phyloP scores from a whole-genome alignment of 73 alveolate genomes.

The Paramecium pentaurelia region DNA sequence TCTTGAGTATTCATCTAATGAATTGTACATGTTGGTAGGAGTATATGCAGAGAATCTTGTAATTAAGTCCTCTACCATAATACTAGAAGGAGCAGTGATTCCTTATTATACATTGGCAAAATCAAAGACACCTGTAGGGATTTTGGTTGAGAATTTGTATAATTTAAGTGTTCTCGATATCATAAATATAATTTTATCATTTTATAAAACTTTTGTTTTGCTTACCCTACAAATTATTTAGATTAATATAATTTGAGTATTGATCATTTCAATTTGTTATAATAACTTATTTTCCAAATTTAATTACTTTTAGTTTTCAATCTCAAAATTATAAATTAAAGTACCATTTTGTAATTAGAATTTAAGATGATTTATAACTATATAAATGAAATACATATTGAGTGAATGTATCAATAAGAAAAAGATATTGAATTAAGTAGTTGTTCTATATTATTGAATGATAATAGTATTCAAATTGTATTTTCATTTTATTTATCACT shows the following conservation, averaged over 20 bases:
- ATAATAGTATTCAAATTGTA: not conserved
- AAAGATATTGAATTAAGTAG: not conserved
- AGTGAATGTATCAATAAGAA: not conserved
- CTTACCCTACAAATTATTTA: not conserved
- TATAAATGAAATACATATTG: not conserved
- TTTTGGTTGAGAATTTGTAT: not conserved
- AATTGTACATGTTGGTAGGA: conserved; percentile 47
- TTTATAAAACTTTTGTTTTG: not conserved
- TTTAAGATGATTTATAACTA: not conserved
- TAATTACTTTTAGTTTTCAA: not conserved
- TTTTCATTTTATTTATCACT: not conserved
- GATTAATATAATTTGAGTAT: not conserved
- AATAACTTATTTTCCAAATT: not conserved
- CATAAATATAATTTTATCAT: conserved; percentile 3
- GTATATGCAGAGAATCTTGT: conserved; percentile 43
- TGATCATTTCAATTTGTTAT: not conserved
- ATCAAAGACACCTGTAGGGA: conserved; percentile 12
- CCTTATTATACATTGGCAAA: not conserved
- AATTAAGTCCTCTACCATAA: conserved; percentile 8
- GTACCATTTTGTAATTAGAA: not conserved
- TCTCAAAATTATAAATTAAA: not conserved
- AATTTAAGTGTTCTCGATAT: not conserved
- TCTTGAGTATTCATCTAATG: conserved; percentile 57
- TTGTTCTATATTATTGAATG: not conserved
- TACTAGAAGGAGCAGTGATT: conserved; percentile 1